Percentiles rank a stretch among this genome's conserved stretches.
These are phyloP conservation scores for Colletotrichum sp. DNA, from an alignment of 2,329 filamentous ascomycete genomes.

Conservation along the genomic window DNA sequence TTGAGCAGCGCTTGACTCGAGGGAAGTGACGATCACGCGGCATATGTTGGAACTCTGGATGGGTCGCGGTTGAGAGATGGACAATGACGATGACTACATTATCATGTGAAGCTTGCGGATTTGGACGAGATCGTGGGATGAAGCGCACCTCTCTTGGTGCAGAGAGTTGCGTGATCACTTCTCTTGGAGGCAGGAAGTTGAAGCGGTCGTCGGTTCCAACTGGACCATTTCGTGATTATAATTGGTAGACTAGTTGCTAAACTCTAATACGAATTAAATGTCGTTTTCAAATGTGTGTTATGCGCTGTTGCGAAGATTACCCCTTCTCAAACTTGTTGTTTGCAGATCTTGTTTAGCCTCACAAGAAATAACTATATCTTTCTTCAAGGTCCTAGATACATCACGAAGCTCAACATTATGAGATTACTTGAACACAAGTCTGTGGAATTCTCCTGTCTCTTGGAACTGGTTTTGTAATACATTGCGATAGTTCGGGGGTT, in stretches of 20 bases:
- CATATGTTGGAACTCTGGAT: not conserved
- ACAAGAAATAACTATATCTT: not conserved
- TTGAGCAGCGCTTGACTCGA: not conserved
- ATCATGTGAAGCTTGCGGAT: not conserved
- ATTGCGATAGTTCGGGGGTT: fast-evolving
- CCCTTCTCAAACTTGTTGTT: not conserved
- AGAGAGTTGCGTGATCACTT: not conserved
- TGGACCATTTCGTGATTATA: not conserved
- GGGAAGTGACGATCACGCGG: not conserved
- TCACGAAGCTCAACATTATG: not conserved
- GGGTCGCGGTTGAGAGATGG: not conserved
- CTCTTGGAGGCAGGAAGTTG: not conserved
- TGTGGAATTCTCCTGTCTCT: fast-evolving
- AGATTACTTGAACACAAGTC: fast-evolving
- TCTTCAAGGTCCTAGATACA: no score
- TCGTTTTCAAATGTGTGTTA: not conserved
- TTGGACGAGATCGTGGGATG: not conserved
- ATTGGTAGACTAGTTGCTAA: not conserved
- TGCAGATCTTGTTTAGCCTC: not conserved
- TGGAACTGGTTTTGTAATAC: not conserved
- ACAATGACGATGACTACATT: not conserved
- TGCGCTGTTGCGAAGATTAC: not conserved
- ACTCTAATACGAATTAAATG: fast-evolving
- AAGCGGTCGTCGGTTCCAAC: not conserved
- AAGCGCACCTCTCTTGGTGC: not conserved